Evolutionary conservation across 116 monocot species (phyloP).

Genomic region (Phalaenopsis hybrid): DNA sequence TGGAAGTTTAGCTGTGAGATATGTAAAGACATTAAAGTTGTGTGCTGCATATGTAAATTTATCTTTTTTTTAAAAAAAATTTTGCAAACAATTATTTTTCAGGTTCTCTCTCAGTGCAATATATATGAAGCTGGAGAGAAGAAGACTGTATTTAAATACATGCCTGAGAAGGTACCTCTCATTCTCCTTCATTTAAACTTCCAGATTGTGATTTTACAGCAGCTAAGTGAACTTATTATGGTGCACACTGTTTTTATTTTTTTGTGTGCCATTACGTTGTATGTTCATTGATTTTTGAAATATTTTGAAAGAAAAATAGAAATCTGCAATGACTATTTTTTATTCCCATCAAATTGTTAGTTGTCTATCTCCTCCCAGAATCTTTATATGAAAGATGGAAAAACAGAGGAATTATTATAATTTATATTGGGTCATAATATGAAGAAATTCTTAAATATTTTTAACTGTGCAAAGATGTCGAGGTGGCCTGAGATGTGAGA

Average conservation of each 20-base stretch:
- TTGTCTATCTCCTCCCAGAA: neutral
- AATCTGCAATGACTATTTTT: neutral
- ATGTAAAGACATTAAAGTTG: too few relatives aligned
- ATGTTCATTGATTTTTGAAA: neutral
- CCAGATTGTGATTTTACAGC: neutral
- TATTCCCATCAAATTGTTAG: neutral
- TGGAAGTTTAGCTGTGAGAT: too few relatives aligned
- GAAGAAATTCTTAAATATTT: neutral
- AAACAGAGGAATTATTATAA: neutral
- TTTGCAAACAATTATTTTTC: neutral
- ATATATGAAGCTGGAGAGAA: constrained; percentile 78
- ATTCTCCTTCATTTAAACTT: neutral
- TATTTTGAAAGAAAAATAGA: neutral
- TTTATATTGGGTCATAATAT: too few relatives aligned
- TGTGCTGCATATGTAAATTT: neutral
- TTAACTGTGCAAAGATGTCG: neutral
- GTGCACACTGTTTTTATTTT: neutral
- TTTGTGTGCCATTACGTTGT: neutral
- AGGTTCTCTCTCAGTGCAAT: constrained; percentile 82
- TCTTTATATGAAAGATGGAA: neutral
- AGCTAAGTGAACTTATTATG: neutral
- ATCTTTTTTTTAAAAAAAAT: neutral
- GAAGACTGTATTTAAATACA: constrained; percentile 53
- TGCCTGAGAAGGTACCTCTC: constrained; percentile 61
- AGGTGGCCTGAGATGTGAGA: neutral